Percentiles rank a stretch among this genome's conserved stretches.
These are phyloP conservation scores for Mesotaenium endlicherianum DNA, from an alignment of 139 green algal species.

Conservation along the genomic window DNA sequence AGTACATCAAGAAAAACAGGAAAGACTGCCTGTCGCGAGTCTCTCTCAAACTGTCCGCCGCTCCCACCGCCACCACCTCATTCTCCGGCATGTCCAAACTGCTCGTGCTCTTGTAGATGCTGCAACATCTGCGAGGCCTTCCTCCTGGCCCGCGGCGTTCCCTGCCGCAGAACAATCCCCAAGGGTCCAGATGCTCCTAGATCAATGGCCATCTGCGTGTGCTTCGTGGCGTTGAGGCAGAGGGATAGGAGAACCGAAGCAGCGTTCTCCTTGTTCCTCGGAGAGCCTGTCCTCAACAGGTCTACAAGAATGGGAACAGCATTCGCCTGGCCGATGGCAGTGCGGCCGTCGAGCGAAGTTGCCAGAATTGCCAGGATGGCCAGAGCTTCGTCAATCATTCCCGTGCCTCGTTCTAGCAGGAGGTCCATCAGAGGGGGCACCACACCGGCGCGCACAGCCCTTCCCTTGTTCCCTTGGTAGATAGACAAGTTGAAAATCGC, in stretches of 20 bases:
- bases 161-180: neutral
- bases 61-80: too few relatives aligned
- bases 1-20: too few relatives aligned
- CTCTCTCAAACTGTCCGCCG: too few relatives aligned
- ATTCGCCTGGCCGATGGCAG: constrained; percentile 26
- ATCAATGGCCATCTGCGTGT: constrained; percentile 28
- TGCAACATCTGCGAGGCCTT: constrained; percentile 40
- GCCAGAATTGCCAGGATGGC: constrained; percentile 39
- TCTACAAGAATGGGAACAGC: constrained; percentile 35
- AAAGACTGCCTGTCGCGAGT: too few relatives aligned
- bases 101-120: constrained; percentile 22
- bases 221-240: constrained; percentile 11
- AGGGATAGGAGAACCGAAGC: constrained; percentile 37
- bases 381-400: constrained; percentile 42
- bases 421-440: constrained; percentile 29
- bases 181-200: neutral
- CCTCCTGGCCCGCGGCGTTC: constrained; percentile 28
- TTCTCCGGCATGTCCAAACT: too few relatives aligned
- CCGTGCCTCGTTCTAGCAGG: neutral
- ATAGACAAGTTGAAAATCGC: constrained; percentile 49
- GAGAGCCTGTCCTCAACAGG: constrained; percentile 11
- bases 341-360: constrained; percentile 12
- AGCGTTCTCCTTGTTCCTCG: constrained; percentile 49
- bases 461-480: constrained; percentile 39
- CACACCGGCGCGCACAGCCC: constrained; percentile 28